These are phyloP conservation scores for Fomitopsis pinicola DNA, from an alignment of 1,284 basidiomycete species.

Conservation along the genomic window DNA sequence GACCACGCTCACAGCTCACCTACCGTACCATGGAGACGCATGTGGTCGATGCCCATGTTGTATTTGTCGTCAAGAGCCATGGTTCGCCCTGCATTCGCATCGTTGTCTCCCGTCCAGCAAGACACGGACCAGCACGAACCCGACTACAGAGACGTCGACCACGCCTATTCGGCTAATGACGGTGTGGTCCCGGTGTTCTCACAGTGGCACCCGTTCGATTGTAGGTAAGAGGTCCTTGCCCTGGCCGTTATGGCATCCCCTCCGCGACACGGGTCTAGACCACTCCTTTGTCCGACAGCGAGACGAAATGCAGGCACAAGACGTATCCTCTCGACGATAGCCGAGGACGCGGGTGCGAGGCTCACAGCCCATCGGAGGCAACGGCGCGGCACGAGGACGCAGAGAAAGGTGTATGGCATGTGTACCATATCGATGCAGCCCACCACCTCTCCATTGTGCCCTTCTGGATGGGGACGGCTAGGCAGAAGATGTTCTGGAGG, in stretches of 20 bases:
- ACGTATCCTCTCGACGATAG: slow-evolving; percentile 1
- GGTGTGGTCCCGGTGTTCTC: slow-evolving; percentile 50
- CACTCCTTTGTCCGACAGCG: slow-evolving; percentile 8
- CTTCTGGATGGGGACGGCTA: slow-evolving; percentile 31
- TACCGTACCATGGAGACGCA: slow-evolving; percentile 1
- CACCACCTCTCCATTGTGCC: slow-evolving; percentile 41
- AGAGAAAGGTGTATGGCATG: slow-evolving; percentile 40
- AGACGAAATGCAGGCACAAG: slow-evolving; percentile 21
- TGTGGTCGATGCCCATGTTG: slow-evolving; percentile 16
- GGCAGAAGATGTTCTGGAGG: slow-evolving; percentile 38
- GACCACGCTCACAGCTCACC: neutral
- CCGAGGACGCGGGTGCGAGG: neutral
- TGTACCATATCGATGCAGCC: slow-evolving; percentile 30
- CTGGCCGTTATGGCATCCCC: neutral
- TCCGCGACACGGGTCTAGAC: neutral
- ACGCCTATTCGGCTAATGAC: slow-evolving; percentile 38
- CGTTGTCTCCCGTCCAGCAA: slow-evolving; percentile 11
- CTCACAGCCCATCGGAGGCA: slow-evolving; percentile 5
- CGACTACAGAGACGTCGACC: neutral
- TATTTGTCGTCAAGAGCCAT: slow-evolving; percentile 25
- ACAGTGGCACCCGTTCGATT: slow-evolving; percentile 48
- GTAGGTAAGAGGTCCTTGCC: slow-evolving; percentile 27
- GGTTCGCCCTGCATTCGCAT: slow-evolving; percentile 34
- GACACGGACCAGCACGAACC: neutral
- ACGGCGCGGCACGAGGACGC: slow-evolving; percentile 9